A percentile compares a stretch with the other conserved stretches of the same genome.
Conservation (phyloP, 2,329 filamentous ascomycete species). For the Fusarium verticillioides region DNA sequence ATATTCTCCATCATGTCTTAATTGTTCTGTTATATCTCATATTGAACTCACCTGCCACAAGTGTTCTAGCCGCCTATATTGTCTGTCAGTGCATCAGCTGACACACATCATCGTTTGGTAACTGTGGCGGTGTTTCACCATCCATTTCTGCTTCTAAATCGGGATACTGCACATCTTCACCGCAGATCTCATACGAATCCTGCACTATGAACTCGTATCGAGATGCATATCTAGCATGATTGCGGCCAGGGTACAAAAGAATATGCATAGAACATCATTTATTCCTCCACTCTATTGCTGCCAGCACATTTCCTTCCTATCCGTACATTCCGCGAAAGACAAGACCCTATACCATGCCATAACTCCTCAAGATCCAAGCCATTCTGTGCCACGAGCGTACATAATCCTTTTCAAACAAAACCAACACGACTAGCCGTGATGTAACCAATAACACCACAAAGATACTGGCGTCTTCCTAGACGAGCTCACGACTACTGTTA, state of each 20-base stretch:
- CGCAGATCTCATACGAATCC: conserved; percentile 14
- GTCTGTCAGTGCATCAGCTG: conserved; percentile 20
- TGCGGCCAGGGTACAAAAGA: neutral
- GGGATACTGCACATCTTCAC: conserved; percentile 21
- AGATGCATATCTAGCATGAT: neutral
- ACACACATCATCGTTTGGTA: conserved; percentile 20
- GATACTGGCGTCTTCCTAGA: neutral
- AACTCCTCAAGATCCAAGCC: neutral
- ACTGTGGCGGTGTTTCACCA: conserved; percentile 35
- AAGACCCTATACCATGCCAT: neutral
- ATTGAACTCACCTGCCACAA: conserved; percentile 6
- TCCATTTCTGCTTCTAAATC: conserved; percentile 38
- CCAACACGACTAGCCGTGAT: neutral
- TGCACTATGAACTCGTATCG: conserved; percentile 2
- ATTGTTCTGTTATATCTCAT: neutral
- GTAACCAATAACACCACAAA: neutral
- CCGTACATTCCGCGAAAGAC: neutral
- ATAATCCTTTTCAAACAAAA: neutral
- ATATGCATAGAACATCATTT: neutral
- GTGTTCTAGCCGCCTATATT: neutral
- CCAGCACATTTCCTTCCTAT: neutral
- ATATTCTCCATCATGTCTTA: neutral
- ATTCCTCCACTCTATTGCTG: conserved; percentile 11
- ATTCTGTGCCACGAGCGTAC: neutral
- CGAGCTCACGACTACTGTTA: conserved; percentile 7